Evolutionary conservation across 1,284 basidiomycete species (phyloP), one percentile per base, ranked within the genome.

Genomic region (Ceratobasidium sp.): DNA sequence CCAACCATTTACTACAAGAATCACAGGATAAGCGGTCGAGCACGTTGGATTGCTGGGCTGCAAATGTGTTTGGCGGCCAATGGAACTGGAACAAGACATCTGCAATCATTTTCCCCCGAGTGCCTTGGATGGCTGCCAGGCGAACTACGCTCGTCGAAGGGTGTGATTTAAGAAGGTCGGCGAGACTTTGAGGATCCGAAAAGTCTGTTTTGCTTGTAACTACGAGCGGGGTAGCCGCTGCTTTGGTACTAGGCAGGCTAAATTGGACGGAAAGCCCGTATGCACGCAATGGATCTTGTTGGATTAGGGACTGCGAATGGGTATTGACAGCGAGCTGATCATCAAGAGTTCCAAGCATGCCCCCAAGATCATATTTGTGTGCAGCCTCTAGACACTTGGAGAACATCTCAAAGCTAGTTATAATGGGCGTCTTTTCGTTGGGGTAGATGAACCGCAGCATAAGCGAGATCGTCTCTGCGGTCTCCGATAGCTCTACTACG

Each of bases 391-490:
- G n/a, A 7, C n/a, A 41, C 7, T 23, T 8, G n/a, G 32, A 23
- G 18, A 44, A 6, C n/a, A 11, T 44, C 16, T 44, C 38, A n/a
- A 44, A 7, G 6, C n/a, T 54, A n/a, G 35, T 21, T 2, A 71
- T 59, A 6, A 21, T 3, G 11, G 44, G 67, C 11, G 32, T 5
- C 13, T 32, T 30, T 2, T 71, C 5, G n/a, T 26, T 47, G 26
- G 67, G 67, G 23, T 71, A 71, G 44, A 71, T 49, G 43, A 59
- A 71, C 30, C 23, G 14, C 1, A 71, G 55, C 18, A 71, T 35
- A 4, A 26, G 28, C 2, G 54, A 58, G 5, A 71, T 35, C 1
- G 32, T 71, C 13, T 71, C 30, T 1, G 41, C 55, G 38, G 30
- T 47, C 55, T 58, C 55, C 16, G 57, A 9, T 2, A 71, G 28